phyloP scores from a whole-genome alignment of 441 rosid species.

The Populus tomentosa region DNA sequence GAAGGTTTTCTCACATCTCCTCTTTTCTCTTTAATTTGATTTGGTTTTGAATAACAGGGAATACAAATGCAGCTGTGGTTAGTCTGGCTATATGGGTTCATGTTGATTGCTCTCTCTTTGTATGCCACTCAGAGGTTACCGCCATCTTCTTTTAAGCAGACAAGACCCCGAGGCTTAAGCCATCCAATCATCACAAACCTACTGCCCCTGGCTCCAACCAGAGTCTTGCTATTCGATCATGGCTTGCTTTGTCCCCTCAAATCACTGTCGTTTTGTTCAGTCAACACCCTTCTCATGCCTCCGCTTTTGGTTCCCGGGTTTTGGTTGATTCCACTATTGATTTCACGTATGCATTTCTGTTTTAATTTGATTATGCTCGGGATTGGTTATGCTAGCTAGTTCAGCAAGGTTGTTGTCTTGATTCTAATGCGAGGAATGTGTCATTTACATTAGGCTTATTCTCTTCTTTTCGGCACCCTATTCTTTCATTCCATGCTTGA shows the following conservation, averaged over 20 bases:
- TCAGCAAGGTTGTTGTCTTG: neutral
- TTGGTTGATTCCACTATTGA: constrained; percentile 62
- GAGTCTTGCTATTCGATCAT: constrained; percentile 54
- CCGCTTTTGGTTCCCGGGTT: constrained; percentile 52
- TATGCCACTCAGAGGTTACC: constrained; percentile 59
- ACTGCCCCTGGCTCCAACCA: constrained; percentile 39
- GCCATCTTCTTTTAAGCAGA: constrained; percentile 27
- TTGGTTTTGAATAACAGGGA: constrained; percentile 31
- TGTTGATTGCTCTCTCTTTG: constrained; percentile 65
- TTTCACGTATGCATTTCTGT: constrained; percentile 57
- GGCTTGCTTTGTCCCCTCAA: constrained; percentile 74
- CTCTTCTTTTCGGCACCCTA: constrained; percentile 44
- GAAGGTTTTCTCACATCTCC: constrained; percentile 23
- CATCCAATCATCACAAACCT: constrained; percentile 53
- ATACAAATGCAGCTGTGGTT: constrained; percentile 51
- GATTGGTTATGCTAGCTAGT: neutral
- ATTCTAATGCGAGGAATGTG: neutral
- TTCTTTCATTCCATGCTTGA: constrained; percentile 87
- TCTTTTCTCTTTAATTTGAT: neutral
- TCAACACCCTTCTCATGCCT: constrained; percentile 53
- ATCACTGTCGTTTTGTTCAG: constrained; percentile 59
- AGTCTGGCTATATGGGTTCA: constrained; percentile 75
- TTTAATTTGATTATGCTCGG: neutral
- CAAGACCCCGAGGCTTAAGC: neutral
- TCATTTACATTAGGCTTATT: neutral